phyloP scores from a whole-genome alignment of 768 basidiomycete genomes.

The Panaeolus papilionaceus region DNA sequence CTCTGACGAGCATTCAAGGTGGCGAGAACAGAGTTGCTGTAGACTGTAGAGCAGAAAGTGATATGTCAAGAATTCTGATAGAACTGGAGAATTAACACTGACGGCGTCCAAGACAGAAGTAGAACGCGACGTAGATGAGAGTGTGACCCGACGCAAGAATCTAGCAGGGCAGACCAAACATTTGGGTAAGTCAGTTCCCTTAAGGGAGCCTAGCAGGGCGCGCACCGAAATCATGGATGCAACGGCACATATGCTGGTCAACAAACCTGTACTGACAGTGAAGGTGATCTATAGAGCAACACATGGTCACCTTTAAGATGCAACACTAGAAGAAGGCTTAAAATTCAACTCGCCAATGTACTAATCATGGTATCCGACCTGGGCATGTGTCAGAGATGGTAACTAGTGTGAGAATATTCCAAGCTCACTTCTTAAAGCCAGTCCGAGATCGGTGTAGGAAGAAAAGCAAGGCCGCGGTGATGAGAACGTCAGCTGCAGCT shows the following conservation, averaged over 20 bases:
- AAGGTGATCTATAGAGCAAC: conserved; percentile 50
- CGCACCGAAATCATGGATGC: conserved; percentile 41
- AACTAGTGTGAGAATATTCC: conserved; percentile 3
- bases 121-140: conserved; percentile 64
- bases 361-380: conserved; percentile 62
- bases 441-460: conserved; percentile 58
- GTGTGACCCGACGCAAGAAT: conserved; percentile 54
- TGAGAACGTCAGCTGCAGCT: conserved; percentile 54
- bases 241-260: conserved; percentile 39
- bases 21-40: conserved; percentile 60
- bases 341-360: conserved; percentile 42
- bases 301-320: background rate
- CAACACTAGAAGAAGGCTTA: background rate
- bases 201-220: conserved; percentile 12
- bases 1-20: conserved; percentile 56
- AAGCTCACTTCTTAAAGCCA: conserved; percentile 54
- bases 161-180: conserved; percentile 30
- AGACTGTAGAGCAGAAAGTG: conserved; percentile 40
- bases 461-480: conserved; percentile 54
- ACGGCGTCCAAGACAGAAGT: conserved; percentile 61
- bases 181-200: conserved; percentile 10
- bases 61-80: conserved; percentile 4
- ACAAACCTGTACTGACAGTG: conserved; percentile 56
- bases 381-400: conserved; percentile 8
- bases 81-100: conserved; percentile 25